phyloP scores from a whole-genome alignment of 768 basidiomycete species.

The Podaxis sp. region DNA sequence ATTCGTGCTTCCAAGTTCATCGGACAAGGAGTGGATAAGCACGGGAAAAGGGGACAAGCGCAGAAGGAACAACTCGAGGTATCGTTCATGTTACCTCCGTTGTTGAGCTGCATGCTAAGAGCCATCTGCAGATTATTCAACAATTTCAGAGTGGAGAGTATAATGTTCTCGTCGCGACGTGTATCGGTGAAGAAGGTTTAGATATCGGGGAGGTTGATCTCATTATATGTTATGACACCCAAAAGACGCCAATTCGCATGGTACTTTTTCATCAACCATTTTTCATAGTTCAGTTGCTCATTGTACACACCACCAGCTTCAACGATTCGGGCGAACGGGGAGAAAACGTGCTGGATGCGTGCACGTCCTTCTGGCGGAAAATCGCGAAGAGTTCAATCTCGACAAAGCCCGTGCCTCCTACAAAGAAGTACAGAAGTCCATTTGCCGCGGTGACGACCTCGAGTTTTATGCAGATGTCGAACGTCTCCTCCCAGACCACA shows the following conservation, averaged over 20 bases:
- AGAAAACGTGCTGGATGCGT: conserved; percentile 86
- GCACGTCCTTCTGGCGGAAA: conserved; percentile 88
- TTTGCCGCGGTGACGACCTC: conserved; percentile 79
- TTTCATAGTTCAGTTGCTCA: neutral
- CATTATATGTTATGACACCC: conserved; percentile 94
- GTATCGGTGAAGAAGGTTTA: conserved; percentile 95
- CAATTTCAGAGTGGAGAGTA: conserved; percentile 84
- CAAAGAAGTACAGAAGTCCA: conserved; percentile 83
- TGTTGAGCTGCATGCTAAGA: conserved; percentile 2
- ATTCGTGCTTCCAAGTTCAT: conserved; percentile 84
- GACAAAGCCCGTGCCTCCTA: conserved; percentile 84
- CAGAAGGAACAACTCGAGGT: conserved; percentile 94
- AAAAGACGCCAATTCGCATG: conserved; percentile 95
- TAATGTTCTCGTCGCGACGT: conserved; percentile 93
- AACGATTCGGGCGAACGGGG: conserved; percentile 93
- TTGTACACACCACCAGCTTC: conserved; percentile 53
- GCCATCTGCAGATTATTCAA: conserved; percentile 61
- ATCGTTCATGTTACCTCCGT: conserved; percentile 14
- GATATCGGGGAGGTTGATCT: conserved; percentile 98
- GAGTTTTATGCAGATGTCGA: conserved; percentile 93
- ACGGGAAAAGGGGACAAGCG: conserved; percentile 80
- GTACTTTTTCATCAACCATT: conserved; percentile 37
- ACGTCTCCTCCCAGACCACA: conserved; percentile 74
- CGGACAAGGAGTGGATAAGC: conserved; percentile 83
- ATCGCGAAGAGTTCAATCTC: conserved; percentile 88